Percentiles rank a stretch among this genome's conserved stretches.
Evolutionary conservation across 441 rosid species (phyloP).

Genomic region (Manihot esculenta): DNA sequence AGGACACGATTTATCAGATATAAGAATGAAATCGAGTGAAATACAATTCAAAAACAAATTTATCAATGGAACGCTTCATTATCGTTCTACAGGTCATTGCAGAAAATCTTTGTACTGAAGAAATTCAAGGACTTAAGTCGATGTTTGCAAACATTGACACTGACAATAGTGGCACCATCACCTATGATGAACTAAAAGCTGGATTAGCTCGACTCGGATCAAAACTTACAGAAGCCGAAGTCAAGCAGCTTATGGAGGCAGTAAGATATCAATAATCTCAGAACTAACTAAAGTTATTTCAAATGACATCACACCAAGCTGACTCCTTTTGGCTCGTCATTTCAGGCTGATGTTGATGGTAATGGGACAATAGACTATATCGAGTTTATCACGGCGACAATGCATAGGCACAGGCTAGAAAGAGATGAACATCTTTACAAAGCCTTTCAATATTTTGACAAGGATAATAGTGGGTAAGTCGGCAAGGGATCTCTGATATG

Average conservation of each 20-base stretch:
- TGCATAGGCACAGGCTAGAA: conserved; percentile 78
- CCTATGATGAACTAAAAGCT: conserved; percentile 77
- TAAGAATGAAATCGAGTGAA: too few species aligned
- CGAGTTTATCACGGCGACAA: conserved; percentile 75
- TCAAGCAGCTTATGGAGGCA: conserved; percentile 92
- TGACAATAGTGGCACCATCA: conserved; percentile 85
- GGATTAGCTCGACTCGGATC: conserved; percentile 89
- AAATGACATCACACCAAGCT: not conserved
- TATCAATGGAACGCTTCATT: not conserved
- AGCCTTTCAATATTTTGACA: conserved; percentile 82
- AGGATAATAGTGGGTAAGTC: conserved; percentile 67
- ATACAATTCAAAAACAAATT: not conserved
- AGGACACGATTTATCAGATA: not conserved
- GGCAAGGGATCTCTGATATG: not conserved
- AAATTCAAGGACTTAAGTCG: conserved; percentile 81
- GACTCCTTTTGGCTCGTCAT: conserved; percentile 2
- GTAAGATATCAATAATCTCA: conserved; percentile 36
- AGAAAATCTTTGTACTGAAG: conserved; percentile 72
- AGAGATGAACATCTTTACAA: conserved; percentile 66
- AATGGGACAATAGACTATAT: conserved; percentile 72
- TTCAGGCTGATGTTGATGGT: conserved; percentile 79
- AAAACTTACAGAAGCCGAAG: conserved; percentile 77
- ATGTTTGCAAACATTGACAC: conserved; percentile 86
- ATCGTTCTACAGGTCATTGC: conserved; percentile 64
- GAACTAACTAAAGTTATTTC: not conserved